Conservation (phyloP, 164 flowering plant species). For the Protea cynaroides region DNA sequence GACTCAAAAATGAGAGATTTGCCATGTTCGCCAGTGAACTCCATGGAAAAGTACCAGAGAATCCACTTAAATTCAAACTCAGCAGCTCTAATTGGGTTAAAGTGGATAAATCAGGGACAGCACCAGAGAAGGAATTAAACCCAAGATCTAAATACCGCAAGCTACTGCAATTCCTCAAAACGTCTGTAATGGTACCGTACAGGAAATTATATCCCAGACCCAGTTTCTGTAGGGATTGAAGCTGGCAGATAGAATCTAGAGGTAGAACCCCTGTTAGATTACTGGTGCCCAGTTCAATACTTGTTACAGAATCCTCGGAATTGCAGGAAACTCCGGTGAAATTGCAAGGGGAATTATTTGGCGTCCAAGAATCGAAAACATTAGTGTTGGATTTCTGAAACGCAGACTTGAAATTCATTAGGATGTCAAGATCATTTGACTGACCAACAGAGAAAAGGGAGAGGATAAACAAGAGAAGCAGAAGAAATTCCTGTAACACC, state of each 20-base stretch:
- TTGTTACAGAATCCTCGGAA: constrained; percentile 25
- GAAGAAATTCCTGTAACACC: not conserved
- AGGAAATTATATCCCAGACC: constrained; percentile 38
- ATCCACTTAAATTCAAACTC: constrained; percentile 39
- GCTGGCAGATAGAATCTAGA: constrained; percentile 43
- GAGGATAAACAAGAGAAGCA: constrained; percentile 7
- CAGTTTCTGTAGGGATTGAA: constrained; percentile 37
- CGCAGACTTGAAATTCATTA: constrained; percentile 39
- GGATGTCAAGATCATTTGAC: constrained; percentile 30
- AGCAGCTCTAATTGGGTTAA: constrained; percentile 25
- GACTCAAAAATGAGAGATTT: constrained; percentile 29
- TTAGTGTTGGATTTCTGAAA: constrained; percentile 20
- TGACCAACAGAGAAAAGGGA: not conserved
- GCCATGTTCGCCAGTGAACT: constrained; percentile 38
- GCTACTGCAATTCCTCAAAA: constrained; percentile 34
- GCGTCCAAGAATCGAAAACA: constrained; percentile 40
- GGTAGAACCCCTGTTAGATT: constrained; percentile 37
- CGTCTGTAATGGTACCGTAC: constrained; percentile 30
- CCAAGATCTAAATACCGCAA: constrained; percentile 50
- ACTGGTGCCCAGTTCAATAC: constrained; percentile 31
- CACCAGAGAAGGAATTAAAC: constrained; percentile 35
- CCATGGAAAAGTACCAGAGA: constrained; percentile 67
- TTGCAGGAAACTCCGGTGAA: constrained; percentile 61
- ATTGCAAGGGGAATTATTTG: constrained; percentile 24
- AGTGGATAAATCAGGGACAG: constrained; percentile 46